Base-by-base conservation (phyloP, 2,329 filamentous ascomycete species). In the Pyricularia pennisetigena region DNA sequence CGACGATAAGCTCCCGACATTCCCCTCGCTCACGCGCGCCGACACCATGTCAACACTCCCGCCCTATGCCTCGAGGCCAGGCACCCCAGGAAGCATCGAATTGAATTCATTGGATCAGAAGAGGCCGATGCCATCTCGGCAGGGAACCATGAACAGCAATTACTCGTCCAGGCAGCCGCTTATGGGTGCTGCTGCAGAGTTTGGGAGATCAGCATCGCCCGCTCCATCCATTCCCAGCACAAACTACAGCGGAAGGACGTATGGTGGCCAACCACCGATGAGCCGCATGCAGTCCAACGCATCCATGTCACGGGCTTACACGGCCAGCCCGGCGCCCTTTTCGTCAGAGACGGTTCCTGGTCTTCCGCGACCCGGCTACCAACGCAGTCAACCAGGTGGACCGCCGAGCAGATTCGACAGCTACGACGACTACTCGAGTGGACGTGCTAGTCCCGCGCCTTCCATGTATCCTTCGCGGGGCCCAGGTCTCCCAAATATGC, bases 1-100 rank as follows among this genome's bases (percentile, higher is more conserved):
- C 72, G 83, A 78, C 66, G 83, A 88, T 71, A 83, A 82, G 72
- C 80, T 86, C 69, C 83, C 84, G 66, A 77, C 77, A 65, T 88
- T 87, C 85, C 87, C 87, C n/a, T 80, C 80, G 72, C 73, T 89
- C 20, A 82, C 81, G 68, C 83, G 88, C 70, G 85, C 82, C 70
- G 86, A 89, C 41, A 90, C 88, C 1, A 83, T 84, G 73, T 74
- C 82, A 0, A 90, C 88, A 0, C 78, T 91, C 7, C 88, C 89
- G 0, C 75, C 82, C 3, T 91, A 92, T 75, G 81, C 81, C 2
- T 89, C 88, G 9, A 83, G 84, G 67, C 85, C 86, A 23, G 82
- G 79, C 67, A 88, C 86, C 1, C 83, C 85, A 3, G 80, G 79
- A 23, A 79, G 75, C 72, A 81, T 82, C 68, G 86, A 86, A 76